phyloP scores from a whole-genome alignment of 2,329 filamentous ascomycete genomes.

The Dothistroma septosporum region DNA sequence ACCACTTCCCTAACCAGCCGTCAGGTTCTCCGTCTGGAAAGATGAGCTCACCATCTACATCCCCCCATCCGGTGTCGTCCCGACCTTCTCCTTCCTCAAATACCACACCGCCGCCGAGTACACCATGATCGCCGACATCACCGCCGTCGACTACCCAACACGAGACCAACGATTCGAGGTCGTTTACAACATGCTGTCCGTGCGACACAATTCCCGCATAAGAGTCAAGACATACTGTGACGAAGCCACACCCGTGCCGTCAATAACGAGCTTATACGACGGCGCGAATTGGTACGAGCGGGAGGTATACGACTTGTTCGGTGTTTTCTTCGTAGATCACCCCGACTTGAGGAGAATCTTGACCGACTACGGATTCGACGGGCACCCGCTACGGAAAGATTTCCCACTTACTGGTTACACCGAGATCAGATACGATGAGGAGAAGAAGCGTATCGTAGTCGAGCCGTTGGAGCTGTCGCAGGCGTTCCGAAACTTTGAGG shows the following conservation, averaged over 20 bases:
- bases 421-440: constrained; percentile 95
- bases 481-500: constrained; percentile 97
- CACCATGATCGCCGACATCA: constrained; percentile 89
- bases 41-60: constrained; percentile 81
- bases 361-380: constrained; percentile 99
- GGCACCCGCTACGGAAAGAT: constrained; percentile 94
- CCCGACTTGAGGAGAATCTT: constrained; percentile 95
- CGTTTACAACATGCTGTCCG: constrained; percentile 93
- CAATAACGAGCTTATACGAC: constrained; percentile 79
- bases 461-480: constrained; percentile 97
- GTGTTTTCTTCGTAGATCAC: constrained; percentile 93
- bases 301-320: constrained; percentile 95
- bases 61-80: constrained; percentile 78
- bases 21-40: constrained; percentile 94
- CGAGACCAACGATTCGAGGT: constrained; percentile 95
- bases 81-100: constrained; percentile 91
- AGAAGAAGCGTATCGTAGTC: constrained; percentile 99
- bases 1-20: not conserved
- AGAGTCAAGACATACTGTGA: constrained; percentile 98
- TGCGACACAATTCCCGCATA: constrained; percentile 94
- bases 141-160: constrained; percentile 92
- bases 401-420: constrained; percentile 98
- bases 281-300: constrained; percentile 99
- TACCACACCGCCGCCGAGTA: constrained; percentile 97
- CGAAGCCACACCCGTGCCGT: constrained; percentile 89